Evolutionary conservation across 495 filamentous ascomycete genomes (phyloP).

Genomic region (Viridothelium virens): DNA sequence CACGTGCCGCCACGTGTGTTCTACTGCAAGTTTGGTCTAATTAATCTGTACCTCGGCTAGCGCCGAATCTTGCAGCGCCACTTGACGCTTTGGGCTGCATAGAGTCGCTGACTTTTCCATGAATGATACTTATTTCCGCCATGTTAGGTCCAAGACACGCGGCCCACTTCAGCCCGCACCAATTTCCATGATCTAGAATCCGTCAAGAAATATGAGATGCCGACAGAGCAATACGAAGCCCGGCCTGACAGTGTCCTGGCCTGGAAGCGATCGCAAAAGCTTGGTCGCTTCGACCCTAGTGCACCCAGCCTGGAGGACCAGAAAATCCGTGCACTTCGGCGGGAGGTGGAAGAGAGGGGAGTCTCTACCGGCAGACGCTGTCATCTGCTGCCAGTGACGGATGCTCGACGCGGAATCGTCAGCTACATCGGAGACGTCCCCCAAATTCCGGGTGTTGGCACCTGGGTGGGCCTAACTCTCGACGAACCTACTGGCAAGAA

Average conservation of each 20-base stretch:
- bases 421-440: conserved; percentile 74
- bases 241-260: conserved; percentile 80
- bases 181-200: conserved; percentile 72
- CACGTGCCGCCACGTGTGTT: conserved; percentile 13
- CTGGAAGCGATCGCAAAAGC: conserved; percentile 85
- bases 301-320: conserved; percentile 57
- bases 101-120: background rate
- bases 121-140: background rate
- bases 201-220: conserved; percentile 81
- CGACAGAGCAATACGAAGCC: conserved; percentile 69
- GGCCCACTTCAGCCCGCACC: conserved; percentile 58
- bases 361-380: conserved; percentile 59
- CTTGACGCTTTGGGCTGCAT: background rate
- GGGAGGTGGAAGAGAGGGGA: conserved; percentile 55
- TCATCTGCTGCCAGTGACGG: conserved; percentile 47
- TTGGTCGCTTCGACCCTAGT: conserved; percentile 88
- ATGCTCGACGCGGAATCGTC: conserved; percentile 74
- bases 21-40: background rate
- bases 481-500: conserved; percentile 83
- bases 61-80: conserved; percentile 15
- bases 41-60: conserved; percentile 1
- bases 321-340: conserved; percentile 56
- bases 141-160: conserved; percentile 67
- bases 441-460: conserved; percentile 61
- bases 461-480: conserved; percentile 88